phyloP scores from a whole-genome alignment of 2,329 filamentous ascomycete species.

The Rosellinia necatrix region DNA sequence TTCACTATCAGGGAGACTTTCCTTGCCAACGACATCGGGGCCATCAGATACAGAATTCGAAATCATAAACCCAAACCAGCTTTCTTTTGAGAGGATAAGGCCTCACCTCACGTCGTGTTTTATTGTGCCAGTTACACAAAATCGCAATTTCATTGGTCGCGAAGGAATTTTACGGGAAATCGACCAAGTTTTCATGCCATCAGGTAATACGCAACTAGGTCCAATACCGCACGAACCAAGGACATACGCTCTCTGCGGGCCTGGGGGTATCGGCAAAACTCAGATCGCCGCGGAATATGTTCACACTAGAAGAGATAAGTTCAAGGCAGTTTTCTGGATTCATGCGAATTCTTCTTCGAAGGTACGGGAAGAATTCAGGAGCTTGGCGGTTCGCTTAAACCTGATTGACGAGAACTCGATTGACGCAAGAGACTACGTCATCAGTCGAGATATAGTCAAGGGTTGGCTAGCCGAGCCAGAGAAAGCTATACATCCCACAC shows the following conservation, averaged over 20 bases:
- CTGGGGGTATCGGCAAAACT: neutral
- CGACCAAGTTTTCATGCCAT: neutral
- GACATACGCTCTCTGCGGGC: neutral
- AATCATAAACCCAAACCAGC: neutral
- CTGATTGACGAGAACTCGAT: neutral
- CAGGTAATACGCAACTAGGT: neutral
- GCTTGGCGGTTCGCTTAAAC: neutral
- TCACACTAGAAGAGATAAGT: neutral
- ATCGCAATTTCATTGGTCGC: neutral
- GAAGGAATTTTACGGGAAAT: neutral
- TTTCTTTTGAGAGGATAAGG: neutral
- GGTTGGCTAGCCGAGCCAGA: neutral
- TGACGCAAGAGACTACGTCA: neutral
- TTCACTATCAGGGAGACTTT: no score
- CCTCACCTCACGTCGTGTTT: neutral
- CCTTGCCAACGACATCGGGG: neutral
- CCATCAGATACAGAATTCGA: neutral
- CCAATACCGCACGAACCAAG: neutral
- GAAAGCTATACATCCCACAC: neutral
- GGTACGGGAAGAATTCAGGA: neutral
- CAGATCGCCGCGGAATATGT: neutral
- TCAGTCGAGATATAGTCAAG: neutral
- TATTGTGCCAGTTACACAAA: neutral
- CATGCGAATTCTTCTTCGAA: neutral
- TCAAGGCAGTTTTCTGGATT: neutral